A percentile compares a stretch with the other conserved stretches of the same genome.
Evolutionary conservation across 2,329 filamentous ascomycete species (phyloP).

Genomic region (Lecanicillium sp.): DNA sequence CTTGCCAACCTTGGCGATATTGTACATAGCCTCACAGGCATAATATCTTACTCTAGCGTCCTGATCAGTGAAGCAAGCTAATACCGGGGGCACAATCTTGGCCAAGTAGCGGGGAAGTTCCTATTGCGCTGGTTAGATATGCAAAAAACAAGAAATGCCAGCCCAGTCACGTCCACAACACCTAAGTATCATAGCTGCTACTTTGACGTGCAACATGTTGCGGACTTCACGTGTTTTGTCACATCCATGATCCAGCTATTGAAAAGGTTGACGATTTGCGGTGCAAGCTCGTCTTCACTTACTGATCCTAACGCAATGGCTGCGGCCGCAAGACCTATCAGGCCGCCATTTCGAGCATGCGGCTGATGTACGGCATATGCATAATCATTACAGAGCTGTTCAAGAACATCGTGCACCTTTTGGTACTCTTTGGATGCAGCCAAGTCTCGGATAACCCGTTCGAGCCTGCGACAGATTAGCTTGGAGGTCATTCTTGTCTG

Average conservation of each 20-base stretch:
- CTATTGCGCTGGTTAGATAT: conserved; percentile 31
- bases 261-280: no score
- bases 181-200: no score
- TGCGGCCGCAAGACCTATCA: conserved; percentile 91
- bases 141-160: not conserved
- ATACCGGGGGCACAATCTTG: conserved; percentile 89
- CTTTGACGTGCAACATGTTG: no score
- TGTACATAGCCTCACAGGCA: conserved; percentile 99
- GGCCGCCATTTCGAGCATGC: conserved; percentile 88
- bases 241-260: no score
- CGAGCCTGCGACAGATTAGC: conserved; percentile 52
- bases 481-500: not conserved
- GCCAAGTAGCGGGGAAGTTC: conserved; percentile 87
- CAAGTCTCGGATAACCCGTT: conserved; percentile 81
- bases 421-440: conserved; percentile 69
- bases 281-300: conserved; percentile 29
- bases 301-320: conserved; percentile 91
- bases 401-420: conserved; percentile 77
- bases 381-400: conserved; percentile 95
- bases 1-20: conserved; percentile 98
- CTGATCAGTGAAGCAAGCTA: conserved; percentile 96
- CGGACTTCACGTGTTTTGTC: no score
- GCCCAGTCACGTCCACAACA: no score
- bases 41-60: conserved; percentile 97
- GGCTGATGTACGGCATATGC: conserved; percentile 96